Evolutionary conservation across 78 protist genomes (phyloP), one percentile per base, ranked within the genome.

Genomic region (Speleostelium caveatum): DNA sequence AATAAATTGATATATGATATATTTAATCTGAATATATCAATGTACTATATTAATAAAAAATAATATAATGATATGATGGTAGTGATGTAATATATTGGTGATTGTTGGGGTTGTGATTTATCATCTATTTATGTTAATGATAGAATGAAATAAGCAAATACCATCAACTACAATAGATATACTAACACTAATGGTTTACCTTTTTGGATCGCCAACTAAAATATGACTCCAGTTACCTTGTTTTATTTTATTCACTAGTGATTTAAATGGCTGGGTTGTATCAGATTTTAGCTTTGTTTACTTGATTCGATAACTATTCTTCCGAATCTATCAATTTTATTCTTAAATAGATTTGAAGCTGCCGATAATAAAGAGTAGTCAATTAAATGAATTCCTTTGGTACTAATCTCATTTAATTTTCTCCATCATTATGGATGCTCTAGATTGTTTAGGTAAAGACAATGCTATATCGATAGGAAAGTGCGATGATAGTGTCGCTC

Each of bases 391-490:
- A 77, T 33, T 61, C 53, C 36, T n/a, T 61, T 42, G 8, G 59
- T 38, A 33, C 59, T 38, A 63, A 77, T 60, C 22, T 77, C 86
- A 6, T 51, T 45, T 32, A 77, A 17, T n/a, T 77, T 77, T 56
- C n/a, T 77, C 86, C 4, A 77, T 67, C 86, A 77, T 77, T 73
- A 73, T 63, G 16, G 61, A 73, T 26, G 66, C 86, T 42, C 86
- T 35, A 24, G 73, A 30, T 42, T 53, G 3, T 67, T 77, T 77
- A 45, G 86, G 86, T 60, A 77, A n/a, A 41, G 74, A 62, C 22
- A 73, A 33, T 42, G 86, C 86, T 22, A 77, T 28, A 49, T 77
- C 86, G 5, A 77, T 65, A 24, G 4, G 6, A 61, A 12, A 16
- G 6, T 14, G n/a, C n/a, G n/a, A n/a, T n/a, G n/a, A n/a, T n/a